These are phyloP conservation scores for Friedmanniomyces simplex DNA, from an alignment of 495 filamentous ascomycete species.

Conservation along the genomic window DNA sequence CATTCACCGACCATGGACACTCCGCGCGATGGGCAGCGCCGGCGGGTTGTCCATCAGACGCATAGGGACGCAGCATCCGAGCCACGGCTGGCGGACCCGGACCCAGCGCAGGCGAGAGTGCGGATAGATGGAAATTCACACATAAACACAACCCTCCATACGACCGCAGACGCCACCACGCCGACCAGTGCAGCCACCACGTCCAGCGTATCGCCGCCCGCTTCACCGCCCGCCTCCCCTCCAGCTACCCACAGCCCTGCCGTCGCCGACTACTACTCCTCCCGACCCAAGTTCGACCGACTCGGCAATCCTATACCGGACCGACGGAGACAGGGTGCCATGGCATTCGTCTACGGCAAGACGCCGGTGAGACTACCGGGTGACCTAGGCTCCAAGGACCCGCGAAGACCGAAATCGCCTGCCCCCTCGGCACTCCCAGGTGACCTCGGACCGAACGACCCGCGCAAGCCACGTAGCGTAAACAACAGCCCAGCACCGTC, in stretches of 20 bases:
- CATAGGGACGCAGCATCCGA: too few relatives aligned
- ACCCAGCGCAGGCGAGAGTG: too few relatives aligned
- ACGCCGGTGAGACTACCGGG: constrained; percentile 37
- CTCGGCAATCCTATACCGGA: constrained; percentile 20
- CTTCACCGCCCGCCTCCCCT: constrained; percentile 17
- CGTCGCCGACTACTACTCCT: constrained; percentile 14
- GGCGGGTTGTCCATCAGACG: too few relatives aligned
- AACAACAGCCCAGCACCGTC: constrained; percentile 11
- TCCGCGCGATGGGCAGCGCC: too few relatives aligned
- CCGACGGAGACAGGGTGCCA: constrained; percentile 43
- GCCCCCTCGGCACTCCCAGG: constrained; percentile 13
- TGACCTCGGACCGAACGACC: constrained; percentile 20
- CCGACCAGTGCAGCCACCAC: neutral
- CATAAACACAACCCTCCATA: neutral
- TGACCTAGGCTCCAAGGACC: constrained; percentile 23
- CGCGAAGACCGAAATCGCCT: constrained; percentile 13
- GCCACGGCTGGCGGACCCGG: too few relatives aligned
- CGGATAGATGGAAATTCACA: constrained; percentile 7
- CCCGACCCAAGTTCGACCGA: constrained; percentile 12
- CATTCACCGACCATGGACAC: too few relatives aligned
- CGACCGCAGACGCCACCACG: neutral
- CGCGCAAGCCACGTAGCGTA: constrained; percentile 3
- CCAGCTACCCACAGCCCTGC: neutral
- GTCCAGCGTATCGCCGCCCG: constrained; percentile 4
- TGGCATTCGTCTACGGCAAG: constrained; percentile 32